These are phyloP conservation scores for Verbena officinalis DNA, from an alignment of 257 asterid species.

Conservation along the genomic window DNA sequence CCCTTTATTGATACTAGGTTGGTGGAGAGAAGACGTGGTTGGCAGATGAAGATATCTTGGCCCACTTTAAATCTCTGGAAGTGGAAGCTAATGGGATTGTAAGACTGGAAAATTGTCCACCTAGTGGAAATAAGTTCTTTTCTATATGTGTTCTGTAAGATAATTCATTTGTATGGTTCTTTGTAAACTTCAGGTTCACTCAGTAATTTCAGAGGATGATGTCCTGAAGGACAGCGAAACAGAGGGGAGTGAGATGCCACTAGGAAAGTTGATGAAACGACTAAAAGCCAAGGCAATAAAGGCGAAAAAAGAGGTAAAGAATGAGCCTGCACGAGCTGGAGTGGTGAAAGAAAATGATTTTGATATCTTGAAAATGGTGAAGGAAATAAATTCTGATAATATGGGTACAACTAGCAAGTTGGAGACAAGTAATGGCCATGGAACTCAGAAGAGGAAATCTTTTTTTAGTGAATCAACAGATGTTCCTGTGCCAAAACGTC, in stretches of 20 bases:
- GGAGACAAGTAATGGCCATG: constrained; percentile 74
- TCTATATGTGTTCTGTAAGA: constrained; percentile 13
- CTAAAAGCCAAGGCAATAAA: constrained; percentile 85
- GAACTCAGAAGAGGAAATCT: constrained; percentile 64
- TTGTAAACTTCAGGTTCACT: constrained; percentile 54
- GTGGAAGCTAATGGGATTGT: constrained; percentile 81
- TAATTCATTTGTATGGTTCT: constrained; percentile 28
- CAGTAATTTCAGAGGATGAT: constrained; percentile 66
- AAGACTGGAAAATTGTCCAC: constrained; percentile 34
- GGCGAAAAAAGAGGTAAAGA: constrained; percentile 75
- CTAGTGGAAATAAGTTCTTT: constrained; percentile 8
- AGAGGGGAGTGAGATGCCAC: constrained; percentile 93
- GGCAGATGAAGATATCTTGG: constrained; percentile 77
- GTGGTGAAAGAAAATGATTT: constrained; percentile 51
- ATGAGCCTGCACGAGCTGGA: constrained; percentile 49
- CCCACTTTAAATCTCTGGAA: constrained; percentile 78
- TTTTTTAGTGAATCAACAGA: constrained; percentile 49
- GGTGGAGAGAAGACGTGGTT: constrained; percentile 81
- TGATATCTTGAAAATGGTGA: constrained; percentile 86
- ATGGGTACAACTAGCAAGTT: constrained; percentile 55
- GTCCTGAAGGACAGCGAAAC: constrained; percentile 86
- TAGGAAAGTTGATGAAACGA: constrained; percentile 85
- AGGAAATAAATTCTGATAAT: constrained; percentile 78
- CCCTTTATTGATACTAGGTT: constrained; percentile 46
- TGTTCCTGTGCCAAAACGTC: constrained; percentile 81